Conservation (phyloP, 2,329 filamentous ascomycete species). For the Hysterium pulicare region DNA sequence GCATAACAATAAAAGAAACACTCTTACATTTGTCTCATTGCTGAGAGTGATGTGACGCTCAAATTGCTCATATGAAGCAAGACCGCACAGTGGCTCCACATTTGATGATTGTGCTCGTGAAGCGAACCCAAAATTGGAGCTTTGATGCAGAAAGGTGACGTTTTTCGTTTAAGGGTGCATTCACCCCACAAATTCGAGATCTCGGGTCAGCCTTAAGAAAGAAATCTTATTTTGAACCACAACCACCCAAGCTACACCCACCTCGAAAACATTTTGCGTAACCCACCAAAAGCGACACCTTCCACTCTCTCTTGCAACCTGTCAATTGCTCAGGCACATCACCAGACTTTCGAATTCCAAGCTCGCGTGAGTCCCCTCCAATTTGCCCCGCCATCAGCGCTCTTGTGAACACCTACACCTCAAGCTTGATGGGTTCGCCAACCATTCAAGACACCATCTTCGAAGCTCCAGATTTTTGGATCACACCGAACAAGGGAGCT, state of each 20-base stretch:
- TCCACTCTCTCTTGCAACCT: neutral
- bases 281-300: neutral
- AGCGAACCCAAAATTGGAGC: too few relatives aligned
- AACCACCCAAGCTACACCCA: neutral
- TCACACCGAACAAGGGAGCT: too few relatives aligned
- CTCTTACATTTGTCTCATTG: too few relatives aligned
- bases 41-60: too few relatives aligned
- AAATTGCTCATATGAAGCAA: too few relatives aligned
- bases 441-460: too few relatives aligned
- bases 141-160: constrained; percentile 1
- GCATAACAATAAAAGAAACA: too few relatives aligned
- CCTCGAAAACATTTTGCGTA: neutral
- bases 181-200: constrained; percentile 3
- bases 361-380: constrained; percentile 1
- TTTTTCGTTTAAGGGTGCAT: constrained; percentile 1
- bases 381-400: neutral
- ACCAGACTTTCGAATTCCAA: neutral
- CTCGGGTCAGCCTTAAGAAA: neutral
- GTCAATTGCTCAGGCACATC: neutral
- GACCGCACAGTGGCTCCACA: too few relatives aligned
- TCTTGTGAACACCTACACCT: neutral
- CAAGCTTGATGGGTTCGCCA: neutral
- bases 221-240: neutral
- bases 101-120: too few relatives aligned
- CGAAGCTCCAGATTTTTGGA: too few relatives aligned